Conservation (phyloP, 192 early-diverging fungal species). For the Entophlyctis helioformis region DNA sequence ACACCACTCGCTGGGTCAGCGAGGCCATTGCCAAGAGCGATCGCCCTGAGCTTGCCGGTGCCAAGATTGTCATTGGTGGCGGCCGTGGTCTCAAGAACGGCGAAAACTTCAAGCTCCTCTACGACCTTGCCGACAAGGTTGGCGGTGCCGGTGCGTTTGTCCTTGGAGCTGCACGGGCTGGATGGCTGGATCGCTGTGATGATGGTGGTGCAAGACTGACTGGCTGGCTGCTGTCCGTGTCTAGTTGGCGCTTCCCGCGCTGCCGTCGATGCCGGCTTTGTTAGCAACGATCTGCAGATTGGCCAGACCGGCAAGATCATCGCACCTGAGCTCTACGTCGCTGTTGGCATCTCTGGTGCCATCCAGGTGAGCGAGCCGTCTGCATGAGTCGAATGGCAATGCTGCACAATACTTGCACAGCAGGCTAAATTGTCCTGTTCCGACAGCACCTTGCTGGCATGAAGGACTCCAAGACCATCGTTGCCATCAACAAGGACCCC, state of each 20-base stretch:
- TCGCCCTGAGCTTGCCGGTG: slow-evolving; percentile 80
- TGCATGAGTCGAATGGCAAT: no score
- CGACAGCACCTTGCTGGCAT: slow-evolving; percentile 90
- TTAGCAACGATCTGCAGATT: slow-evolving; percentile 91
- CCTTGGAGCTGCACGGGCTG: neutral
- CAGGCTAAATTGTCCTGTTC: neutral
- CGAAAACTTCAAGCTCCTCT: slow-evolving; percentile 87
- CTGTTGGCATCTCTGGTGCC: slow-evolving; percentile 92
- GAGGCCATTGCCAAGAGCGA: slow-evolving; percentile 90
- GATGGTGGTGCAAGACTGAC: neutral
- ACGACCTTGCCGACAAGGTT: slow-evolving; percentile 86
- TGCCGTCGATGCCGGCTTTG: slow-evolving; percentile 94
- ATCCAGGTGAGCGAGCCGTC: slow-evolving; percentile 41
- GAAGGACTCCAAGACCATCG: slow-evolving; percentile 99
- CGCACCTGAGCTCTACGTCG: slow-evolving; percentile 91
- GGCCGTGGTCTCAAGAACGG: slow-evolving; percentile 94
- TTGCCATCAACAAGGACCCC: slow-evolving; percentile 96
- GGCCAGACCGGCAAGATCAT: slow-evolving; percentile 98
- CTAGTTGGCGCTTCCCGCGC: slow-evolving; percentile 94
- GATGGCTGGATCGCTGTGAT: no score
- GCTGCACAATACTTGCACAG: neutral
- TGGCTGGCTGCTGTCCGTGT: neutral
- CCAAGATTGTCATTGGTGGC: slow-evolving; percentile 83
- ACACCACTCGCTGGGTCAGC: slow-evolving; percentile 65
- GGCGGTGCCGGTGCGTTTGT: slow-evolving; percentile 66